A percentile compares a stretch with the other conserved stretches of the same genome.
phyloP scores from a whole-genome alignment of 257 asterid genomes.

The Thymus mandschuricus region DNA sequence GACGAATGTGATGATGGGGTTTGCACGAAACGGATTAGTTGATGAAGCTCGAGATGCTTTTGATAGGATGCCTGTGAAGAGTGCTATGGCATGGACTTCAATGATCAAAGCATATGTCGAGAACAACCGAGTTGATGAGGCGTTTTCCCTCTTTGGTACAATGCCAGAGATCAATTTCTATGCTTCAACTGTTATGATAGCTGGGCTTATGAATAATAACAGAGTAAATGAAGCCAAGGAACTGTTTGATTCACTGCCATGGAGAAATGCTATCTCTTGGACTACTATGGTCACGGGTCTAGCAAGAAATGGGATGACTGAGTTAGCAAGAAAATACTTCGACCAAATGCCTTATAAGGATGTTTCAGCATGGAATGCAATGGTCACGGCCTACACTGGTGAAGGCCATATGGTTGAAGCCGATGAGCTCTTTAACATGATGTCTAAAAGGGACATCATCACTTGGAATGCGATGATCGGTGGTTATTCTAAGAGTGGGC shows the following conservation, averaged over 20 bases:
- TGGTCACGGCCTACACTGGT: conserved; percentile 49
- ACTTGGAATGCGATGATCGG: conserved; percentile 63
- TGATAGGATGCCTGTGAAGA: conserved; percentile 51
- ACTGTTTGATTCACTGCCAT: conserved; percentile 51
- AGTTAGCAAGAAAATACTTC: conserved; percentile 54
- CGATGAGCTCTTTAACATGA: conserved; percentile 36
- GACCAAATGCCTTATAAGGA: conserved; percentile 65
- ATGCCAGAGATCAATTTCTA: conserved; percentile 55
- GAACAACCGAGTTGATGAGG: conserved; percentile 45
- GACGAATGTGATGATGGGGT: conserved; percentile 55
- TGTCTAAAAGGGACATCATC: conserved; percentile 47
- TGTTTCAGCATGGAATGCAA: conserved; percentile 68
- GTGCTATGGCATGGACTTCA: conserved; percentile 58
- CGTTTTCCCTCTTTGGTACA: conserved; percentile 46
- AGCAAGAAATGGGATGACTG: conserved; percentile 55
- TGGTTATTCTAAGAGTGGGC: conserved; percentile 51
- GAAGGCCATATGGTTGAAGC: conserved; percentile 39
- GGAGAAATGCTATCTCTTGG: conserved; percentile 62
- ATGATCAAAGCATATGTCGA: conserved; percentile 57
- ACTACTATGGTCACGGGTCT: conserved; percentile 64
- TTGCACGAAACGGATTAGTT: conserved; percentile 50
- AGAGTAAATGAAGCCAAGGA: conserved; percentile 52
- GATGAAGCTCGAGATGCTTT: conserved; percentile 57
- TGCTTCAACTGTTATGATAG: conserved; percentile 58
- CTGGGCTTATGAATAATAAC: conserved; percentile 47